These are phyloP conservation scores for Blastobotrys chiropterorum DNA, from an alignment of 805 yeast species.

Conservation along the genomic window DNA sequence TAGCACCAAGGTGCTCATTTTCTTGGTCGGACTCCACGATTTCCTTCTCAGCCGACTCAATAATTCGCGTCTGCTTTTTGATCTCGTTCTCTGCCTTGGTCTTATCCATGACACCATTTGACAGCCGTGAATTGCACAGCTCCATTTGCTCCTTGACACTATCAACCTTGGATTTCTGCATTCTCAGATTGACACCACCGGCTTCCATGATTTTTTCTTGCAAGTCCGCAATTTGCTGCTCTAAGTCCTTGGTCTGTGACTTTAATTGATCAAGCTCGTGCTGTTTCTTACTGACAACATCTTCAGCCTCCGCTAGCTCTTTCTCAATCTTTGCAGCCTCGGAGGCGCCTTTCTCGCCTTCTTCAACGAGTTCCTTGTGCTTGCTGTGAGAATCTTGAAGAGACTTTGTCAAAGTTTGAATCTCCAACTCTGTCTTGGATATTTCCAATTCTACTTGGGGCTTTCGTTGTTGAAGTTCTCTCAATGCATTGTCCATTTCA, in stretches of 20 bases:
- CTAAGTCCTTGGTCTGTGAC: conserved; percentile 49
- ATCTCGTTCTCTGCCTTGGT: conserved; percentile 61
- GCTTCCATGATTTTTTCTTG: conserved; percentile 80
- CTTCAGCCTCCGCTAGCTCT: conserved; percentile 34
- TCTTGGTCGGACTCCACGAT: conserved; percentile 34
- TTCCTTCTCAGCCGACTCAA: conserved; percentile 45
- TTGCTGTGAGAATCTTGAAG: conserved; percentile 40
- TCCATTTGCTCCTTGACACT: conserved; percentile 63
- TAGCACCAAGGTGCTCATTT: conserved; percentile 28
- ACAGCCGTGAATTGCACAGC: conserved; percentile 48
- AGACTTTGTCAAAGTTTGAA: conserved; percentile 53
- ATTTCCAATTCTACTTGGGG: conserved; percentile 64
- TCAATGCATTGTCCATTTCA: conserved; percentile 56
- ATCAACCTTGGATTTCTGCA: conserved; percentile 78
- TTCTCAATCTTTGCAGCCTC: conserved; percentile 16
- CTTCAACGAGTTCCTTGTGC: conserved; percentile 31
- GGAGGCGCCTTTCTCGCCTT: conserved; percentile 15
- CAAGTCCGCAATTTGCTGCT: conserved; percentile 48
- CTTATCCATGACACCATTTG: conserved; percentile 49
- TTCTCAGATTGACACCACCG: conserved; percentile 80
- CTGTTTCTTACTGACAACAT: conserved; percentile 32
- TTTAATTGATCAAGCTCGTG: conserved; percentile 42
- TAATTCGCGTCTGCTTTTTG: conserved; percentile 45
- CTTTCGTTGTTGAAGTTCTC: conserved; percentile 52
- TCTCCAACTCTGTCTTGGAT: conserved; percentile 56